A percentile compares a stretch with the other conserved stretches of the same genome.
Evolutionary conservation across 768 basidiomycete genomes (phyloP).

Genomic region (Holtermannia corniformis): DNA sequence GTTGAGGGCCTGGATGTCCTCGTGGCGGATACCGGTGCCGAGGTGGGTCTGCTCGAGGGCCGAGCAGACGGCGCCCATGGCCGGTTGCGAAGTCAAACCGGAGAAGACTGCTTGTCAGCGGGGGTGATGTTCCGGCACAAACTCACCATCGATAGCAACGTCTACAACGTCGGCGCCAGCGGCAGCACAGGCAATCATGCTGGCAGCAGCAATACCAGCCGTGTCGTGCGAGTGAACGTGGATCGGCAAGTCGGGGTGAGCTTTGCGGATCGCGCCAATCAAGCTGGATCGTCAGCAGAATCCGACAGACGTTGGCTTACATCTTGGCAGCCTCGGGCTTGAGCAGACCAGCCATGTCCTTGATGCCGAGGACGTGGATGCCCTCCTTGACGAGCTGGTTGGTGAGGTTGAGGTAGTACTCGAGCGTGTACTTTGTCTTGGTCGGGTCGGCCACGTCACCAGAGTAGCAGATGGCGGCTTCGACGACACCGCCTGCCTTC

Average conservation of each 20-base stretch:
- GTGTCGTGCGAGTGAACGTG: conserved; percentile 99
- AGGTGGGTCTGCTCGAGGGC: conserved; percentile 88
- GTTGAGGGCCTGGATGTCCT: conserved; percentile 95
- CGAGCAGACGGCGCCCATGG: conserved; percentile 94
- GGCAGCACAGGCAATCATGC: conserved; percentile 88
- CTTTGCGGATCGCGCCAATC: conserved; percentile 86
- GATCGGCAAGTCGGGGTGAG: conserved; percentile 94
- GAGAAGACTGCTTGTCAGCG: conserved; percentile 67
- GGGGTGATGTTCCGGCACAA: neutral
- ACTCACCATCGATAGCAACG: conserved; percentile 93
- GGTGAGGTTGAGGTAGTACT: conserved; percentile 95
- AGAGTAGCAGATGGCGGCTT: conserved; percentile 96
- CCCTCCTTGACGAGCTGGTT: conserved; percentile 87
- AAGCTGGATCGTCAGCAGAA: conserved; percentile 50
- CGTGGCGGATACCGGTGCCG: conserved; percentile 92
- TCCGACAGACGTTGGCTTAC: conserved; percentile 46
- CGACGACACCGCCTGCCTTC: conserved; percentile 97
- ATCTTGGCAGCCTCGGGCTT: conserved; percentile 88
- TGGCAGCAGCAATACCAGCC: conserved; percentile 94
- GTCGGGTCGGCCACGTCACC: conserved; percentile 92
- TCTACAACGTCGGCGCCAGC: conserved; percentile 99
- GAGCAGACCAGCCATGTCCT: conserved; percentile 96
- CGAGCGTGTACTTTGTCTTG: conserved; percentile 91
- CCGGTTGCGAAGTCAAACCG: conserved; percentile 93
- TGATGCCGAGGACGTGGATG: conserved; percentile 92